A percentile compares a stretch with the other conserved stretches of the same genome.
These are phyloP conservation scores for Volvox reticuliferus DNA, from an alignment of 139 green algal species.

Conservation along the genomic window DNA sequence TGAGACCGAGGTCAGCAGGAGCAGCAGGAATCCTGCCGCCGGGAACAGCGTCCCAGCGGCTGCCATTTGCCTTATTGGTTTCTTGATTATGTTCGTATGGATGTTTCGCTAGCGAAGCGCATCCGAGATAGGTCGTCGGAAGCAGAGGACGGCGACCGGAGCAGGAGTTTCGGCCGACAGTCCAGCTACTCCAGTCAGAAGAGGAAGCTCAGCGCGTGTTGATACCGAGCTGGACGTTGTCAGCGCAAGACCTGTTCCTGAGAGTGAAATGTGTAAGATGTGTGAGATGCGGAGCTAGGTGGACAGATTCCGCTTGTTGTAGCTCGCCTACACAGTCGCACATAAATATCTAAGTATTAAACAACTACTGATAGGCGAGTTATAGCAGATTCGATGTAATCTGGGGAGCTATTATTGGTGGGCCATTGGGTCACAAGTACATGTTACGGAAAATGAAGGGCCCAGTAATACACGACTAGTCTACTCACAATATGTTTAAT, in stretches of 20 bases:
- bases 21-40: constrained; percentile 19
- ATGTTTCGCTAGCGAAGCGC: background rate
- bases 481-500: background rate
- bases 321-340: background rate
- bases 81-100: background rate
- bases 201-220: background rate
- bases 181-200: background rate
- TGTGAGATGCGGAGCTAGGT: background rate
- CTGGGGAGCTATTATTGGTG: background rate
- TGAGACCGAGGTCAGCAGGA: background rate
- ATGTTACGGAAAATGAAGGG: constrained; percentile 6
- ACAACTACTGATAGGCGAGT: background rate
- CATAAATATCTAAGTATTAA: background rate
- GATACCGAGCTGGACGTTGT: background rate
- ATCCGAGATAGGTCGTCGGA: background rate
- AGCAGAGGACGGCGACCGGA: background rate
- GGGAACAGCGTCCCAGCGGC: constrained; percentile 25
- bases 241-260: background rate
- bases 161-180: background rate
- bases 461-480: background rate
- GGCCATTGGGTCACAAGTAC: background rate
- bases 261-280: background rate
- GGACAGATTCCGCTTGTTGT: background rate
- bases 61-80: background rate
- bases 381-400: background rate